Evolutionary conservation across 1,284 basidiomycete genomes (phyloP), one percentile per base, ranked within the genome.

Genomic region (Boletus mariae): DNA sequence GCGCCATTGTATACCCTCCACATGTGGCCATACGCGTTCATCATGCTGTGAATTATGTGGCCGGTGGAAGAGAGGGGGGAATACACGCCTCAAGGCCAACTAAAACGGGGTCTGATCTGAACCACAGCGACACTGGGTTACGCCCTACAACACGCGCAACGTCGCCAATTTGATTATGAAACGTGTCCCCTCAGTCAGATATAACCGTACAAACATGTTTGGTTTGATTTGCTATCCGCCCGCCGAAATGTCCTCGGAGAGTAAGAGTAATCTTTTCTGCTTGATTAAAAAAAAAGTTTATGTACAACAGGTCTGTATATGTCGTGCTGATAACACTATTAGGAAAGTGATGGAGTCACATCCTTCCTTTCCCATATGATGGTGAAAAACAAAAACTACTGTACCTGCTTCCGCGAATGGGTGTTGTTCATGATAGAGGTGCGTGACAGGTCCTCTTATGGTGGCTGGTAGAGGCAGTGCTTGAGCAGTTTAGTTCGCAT

Each of bases 321-420:
- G 40, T 58, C 45, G 47, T 38, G 59, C 37, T 35, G 47, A 53
- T 66, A 65, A 61, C 54, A 54, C 58, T 62, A 57, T 63, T 52
- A 56, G 57, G 63, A 62, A 67, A 20, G 58, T 47, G 48, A 29
- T 52, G 32, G 31, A 41, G 35, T 54, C 20, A 20, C 47, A 59
- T 49, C 40, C 49, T 31, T 55, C 34, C 43, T 55, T 56, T 56
- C 49, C 53, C 55, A 55, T 47, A 44, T 41, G 49, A 62, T 55
- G 54, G 55, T 45, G 50, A 48, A 54, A 61, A 62, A 51, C 20
- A 57, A 45, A 46, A 45, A 44, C 31, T 12, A 4, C 31, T 31
- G 31, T 31, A 31, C 32, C 45, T 53, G 43, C 20, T 20, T 31
- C 48, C 54, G 13, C 38, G 52, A 66, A 62, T 53, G 52, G 49